Evolutionary conservation across 2,329 filamentous ascomycete genomes (phyloP), one percentile per base, ranked within the genome.

Genomic region (Ceratocystis lukuohia): DNA sequence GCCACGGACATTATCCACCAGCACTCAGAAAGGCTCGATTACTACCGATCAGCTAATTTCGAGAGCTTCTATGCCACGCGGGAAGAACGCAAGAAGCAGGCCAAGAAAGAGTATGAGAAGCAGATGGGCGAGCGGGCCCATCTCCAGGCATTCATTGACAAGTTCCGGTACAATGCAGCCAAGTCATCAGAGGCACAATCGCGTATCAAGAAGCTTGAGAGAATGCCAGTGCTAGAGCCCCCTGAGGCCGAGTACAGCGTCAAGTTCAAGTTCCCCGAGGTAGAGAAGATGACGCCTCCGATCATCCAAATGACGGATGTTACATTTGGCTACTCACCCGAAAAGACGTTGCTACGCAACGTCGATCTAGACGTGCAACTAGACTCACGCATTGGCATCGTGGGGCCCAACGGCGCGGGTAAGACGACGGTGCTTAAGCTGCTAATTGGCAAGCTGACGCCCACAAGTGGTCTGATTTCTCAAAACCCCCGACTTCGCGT

Each of bases 1-100:
- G 94, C 94, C n/a, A 97, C 93, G 5, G 94, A 99, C 76, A 99
- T 99, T 73, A 91, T 99, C 68, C 93, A 99, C 75, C 94, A 99
- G 75, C 94, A 99, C 77, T 97, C 93, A 0, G 89, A 96, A 75
- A 86, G 94, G 68, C 84, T 99, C 66, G 94, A 99, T 79, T 99
- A 99, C 84, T 99, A 99, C 83, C 91, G 95, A 74, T 88, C 94
- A 66, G 91, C 92, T 73, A 96, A 97, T 78, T 99, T 97, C 72
- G 90, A 96, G 73, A 88, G 90, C 48, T 96, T 97, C 81, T 99
- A 99, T 75, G 91, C 92, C 6, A 97, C 94, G 25, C 94, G 91
- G 73, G 94, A 99, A 76, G 94, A 99, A 77, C 87, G 94, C 70
- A 89, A 93, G 75, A 99, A 99, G 85, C 92, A 89, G 59, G 91